These are phyloP conservation scores for Xylariaceae sp. DNA, from an alignment of 2,329 filamentous ascomycete genomes.

Conservation along the genomic window DNA sequence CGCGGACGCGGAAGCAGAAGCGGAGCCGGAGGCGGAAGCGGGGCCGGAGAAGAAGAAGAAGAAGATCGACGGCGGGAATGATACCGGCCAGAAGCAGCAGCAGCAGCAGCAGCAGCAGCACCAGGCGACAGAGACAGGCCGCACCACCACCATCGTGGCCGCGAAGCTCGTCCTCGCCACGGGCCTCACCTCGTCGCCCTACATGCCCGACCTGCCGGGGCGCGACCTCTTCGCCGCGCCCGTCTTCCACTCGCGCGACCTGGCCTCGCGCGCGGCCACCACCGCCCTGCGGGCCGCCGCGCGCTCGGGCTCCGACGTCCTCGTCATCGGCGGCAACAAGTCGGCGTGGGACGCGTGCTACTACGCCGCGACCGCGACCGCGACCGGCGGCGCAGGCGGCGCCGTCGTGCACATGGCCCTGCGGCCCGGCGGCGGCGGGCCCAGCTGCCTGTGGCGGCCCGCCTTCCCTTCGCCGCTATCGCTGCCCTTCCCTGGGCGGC, in stretches of 20 bases:
- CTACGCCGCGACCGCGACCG: constrained; percentile 2
- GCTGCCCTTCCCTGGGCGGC: no score
- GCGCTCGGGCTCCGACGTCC: constrained; percentile 1
- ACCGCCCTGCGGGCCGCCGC: constrained; percentile 1
- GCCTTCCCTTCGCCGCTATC: neutral
- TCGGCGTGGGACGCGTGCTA: constrained; percentile 11
- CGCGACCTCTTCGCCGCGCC: constrained; percentile 3
- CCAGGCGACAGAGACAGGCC: no score
- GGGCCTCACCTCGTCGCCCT: constrained; percentile 5
- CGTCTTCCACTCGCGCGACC: constrained; percentile 6
- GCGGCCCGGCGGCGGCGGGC: constrained; percentile 5
- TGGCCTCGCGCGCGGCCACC: neutral
- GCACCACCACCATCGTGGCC: no score
- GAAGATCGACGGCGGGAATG: no score
- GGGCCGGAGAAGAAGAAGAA: no score
- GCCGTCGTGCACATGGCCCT: constrained; percentile 4
- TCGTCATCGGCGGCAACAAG: constrained; percentile 8
- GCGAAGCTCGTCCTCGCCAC: constrained; percentile 7
- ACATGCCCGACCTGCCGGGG: constrained; percentile 6
- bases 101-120: no score
- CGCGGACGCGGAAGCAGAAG: neutral
- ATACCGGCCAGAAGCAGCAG: no score
- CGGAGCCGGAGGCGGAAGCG: neutral
- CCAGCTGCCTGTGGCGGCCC: constrained; percentile 9
- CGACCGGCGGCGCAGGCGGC: constrained; percentile 4